Conservation (phyloP, 495 filamentous ascomycete species). For the Penicillium psychrofluorescens region DNA sequence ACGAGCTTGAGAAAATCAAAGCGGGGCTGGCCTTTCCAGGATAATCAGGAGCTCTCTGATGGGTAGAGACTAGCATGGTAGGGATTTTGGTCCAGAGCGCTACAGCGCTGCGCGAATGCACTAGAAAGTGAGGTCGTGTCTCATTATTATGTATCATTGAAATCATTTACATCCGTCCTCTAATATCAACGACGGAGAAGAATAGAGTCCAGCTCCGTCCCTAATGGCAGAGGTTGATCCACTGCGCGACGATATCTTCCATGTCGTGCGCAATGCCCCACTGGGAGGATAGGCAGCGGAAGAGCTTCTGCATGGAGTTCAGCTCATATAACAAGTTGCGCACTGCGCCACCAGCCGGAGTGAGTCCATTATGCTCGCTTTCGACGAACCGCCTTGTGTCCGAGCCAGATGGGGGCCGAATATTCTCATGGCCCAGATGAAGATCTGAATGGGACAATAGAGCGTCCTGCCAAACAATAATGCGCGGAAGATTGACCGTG, state of each 20-base stretch:
- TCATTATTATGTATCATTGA: too few species aligned
- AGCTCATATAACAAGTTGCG: conserved; percentile 42
- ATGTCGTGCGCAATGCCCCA: conserved; percentile 46
- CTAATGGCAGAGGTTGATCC: conserved; percentile 41
- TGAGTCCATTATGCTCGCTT: conserved; percentile 12
- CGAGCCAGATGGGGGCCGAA: conserved; percentile 17
- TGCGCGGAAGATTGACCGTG: conserved; percentile 30
- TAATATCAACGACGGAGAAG: too few species aligned
- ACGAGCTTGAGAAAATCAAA: too few species aligned
- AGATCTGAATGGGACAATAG: conserved; percentile 30
- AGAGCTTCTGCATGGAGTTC: conserved; percentile 44
- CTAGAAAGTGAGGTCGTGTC: too few species aligned
- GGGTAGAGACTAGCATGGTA: too few species aligned
- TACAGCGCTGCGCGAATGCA: too few species aligned
- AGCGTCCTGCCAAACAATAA: conserved; percentile 39
- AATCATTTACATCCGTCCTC: too few species aligned
- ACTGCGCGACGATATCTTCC: conserved; percentile 38
- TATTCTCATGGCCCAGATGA: conserved; percentile 17
- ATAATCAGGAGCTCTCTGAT: too few species aligned
- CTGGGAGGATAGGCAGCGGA: conserved; percentile 38
- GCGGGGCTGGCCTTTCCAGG: too few species aligned
- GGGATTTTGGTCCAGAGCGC: too few species aligned
- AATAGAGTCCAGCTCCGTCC: conserved; percentile 1
- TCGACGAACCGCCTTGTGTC: conserved; percentile 33
- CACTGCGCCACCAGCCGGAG: conserved; percentile 12